These are phyloP conservation scores for Penicillium sp. DNA, from an alignment of 2,329 filamentous ascomycete species.

Conservation along the genomic window DNA sequence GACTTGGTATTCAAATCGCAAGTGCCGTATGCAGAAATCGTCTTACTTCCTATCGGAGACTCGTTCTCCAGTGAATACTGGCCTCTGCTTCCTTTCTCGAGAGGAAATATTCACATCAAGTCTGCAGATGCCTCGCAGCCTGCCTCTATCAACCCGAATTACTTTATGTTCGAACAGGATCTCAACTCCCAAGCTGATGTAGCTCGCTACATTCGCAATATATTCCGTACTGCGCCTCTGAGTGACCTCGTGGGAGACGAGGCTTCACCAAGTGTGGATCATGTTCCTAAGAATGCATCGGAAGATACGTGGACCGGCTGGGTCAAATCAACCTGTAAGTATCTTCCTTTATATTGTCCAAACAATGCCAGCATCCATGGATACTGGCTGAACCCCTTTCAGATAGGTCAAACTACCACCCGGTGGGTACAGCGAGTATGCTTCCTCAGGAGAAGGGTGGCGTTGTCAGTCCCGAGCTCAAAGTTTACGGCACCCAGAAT, in stretches of 20 bases:
- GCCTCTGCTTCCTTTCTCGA: constrained; percentile 26
- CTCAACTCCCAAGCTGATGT: constrained; percentile 20
- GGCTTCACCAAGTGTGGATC: constrained; percentile 19
- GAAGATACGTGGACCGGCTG: constrained; percentile 23
- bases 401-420: constrained; percentile 32
- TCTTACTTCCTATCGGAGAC: constrained; percentile 17
- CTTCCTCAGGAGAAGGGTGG: constrained; percentile 30
- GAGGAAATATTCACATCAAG: constrained; percentile 25
- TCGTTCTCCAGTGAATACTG: constrained; percentile 24
- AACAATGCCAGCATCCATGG: not conserved
- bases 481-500: constrained; percentile 35
- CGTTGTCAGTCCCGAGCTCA: constrained; percentile 29
- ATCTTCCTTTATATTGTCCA: not conserved
- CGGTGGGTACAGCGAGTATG: constrained; percentile 33
- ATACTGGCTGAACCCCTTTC: not conserved
- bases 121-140: constrained; percentile 17
- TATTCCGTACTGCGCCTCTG: constrained; percentile 20
- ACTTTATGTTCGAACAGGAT: constrained; percentile 27
- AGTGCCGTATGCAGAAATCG: constrained; percentile 25
- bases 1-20: constrained; percentile 25
- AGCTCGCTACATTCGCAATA: constrained; percentile 22
- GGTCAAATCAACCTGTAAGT: constrained; percentile 26
- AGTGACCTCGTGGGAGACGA: constrained; percentile 22
- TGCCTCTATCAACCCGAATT: constrained; percentile 27
- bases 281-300: constrained; percentile 19